phyloP scores from a whole-genome alignment of 768 basidiomycete genomes.

The Pleurotus djamor region DNA sequence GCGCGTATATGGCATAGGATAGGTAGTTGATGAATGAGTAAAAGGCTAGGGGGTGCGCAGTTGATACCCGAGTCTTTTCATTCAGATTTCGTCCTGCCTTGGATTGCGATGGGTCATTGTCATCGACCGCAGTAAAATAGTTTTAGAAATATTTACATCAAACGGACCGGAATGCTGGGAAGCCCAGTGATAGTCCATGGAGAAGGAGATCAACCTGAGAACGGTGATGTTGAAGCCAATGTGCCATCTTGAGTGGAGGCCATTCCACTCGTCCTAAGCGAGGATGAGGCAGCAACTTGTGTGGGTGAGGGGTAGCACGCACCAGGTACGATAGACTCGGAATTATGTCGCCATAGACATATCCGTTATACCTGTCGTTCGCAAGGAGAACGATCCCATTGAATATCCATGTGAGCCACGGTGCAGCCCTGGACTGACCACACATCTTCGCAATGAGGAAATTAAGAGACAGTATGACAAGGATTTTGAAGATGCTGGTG shows the following conservation, averaged over 20 bases:
- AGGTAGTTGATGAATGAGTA: constrained; percentile 78
- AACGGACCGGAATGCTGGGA: constrained; percentile 32
- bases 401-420: constrained; percentile 71
- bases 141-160: constrained; percentile 35
- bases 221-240: constrained; percentile 95
- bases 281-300: neutral
- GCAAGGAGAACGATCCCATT: constrained; percentile 72
- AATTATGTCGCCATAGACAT: constrained; percentile 57
- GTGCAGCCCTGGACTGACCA: constrained; percentile 40
- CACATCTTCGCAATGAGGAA: constrained; percentile 56
- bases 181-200: constrained; percentile 92
- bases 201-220: constrained; percentile 90
- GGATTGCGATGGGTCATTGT: neutral
- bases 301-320: constrained; percentile 19
- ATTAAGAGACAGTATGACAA: constrained; percentile 68
- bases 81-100: constrained; percentile 22
- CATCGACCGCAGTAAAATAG: neutral
- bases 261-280: constrained; percentile 61
- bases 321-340: constrained; percentile 62
- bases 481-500: constrained; percentile 72
- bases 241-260: constrained; percentile 90
- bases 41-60: constrained; percentile 49
- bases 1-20: constrained; percentile 87
- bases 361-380: constrained; percentile 78
- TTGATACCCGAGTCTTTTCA: constrained; percentile 60